Conservation (phyloP, 2,329 filamentous ascomycete genomes). For the Xylaria polymorpha region DNA sequence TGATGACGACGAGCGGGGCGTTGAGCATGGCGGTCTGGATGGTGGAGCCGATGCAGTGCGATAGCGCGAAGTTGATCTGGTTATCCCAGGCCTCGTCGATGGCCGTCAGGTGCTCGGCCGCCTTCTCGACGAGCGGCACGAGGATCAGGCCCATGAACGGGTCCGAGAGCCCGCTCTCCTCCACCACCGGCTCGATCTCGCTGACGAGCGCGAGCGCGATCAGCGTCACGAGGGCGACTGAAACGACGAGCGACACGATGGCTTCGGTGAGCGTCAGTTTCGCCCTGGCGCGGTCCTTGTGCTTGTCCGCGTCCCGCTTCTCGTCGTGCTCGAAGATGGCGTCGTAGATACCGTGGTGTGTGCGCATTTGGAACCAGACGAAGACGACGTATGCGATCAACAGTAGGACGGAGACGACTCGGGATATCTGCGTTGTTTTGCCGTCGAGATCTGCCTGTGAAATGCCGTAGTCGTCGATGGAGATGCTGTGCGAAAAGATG, state of each 20-base stretch:
- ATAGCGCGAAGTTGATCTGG: slow-evolving; percentile 85
- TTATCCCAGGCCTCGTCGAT: slow-evolving; percentile 87
- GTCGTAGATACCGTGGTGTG: slow-evolving; percentile 81
- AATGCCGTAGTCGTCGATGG: slow-evolving; percentile 44
- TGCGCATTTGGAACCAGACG: slow-evolving; percentile 78
- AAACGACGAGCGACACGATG: slow-evolving; percentile 70
- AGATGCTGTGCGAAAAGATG: slow-evolving; percentile 65
- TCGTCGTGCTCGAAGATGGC: slow-evolving; percentile 79
- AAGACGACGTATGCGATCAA: slow-evolving; percentile 75
- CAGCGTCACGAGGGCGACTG: slow-evolving; percentile 76
- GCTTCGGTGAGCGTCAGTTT: slow-evolving; percentile 83
- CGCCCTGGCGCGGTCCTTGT: slow-evolving; percentile 68
- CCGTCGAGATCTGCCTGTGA: slow-evolving; percentile 56
- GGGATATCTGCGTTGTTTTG: slow-evolving; percentile 73
- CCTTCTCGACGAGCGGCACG: slow-evolving; percentile 85
- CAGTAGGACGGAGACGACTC: slow-evolving; percentile 76
- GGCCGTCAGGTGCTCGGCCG: slow-evolving; percentile 85
- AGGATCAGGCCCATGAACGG: slow-evolving; percentile 77
- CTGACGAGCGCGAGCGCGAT: slow-evolving; percentile 79
- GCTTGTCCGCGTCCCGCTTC: slow-evolving; percentile 70
- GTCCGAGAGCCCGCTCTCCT: slow-evolving; percentile 59
- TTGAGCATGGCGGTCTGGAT: slow-evolving; percentile 93
- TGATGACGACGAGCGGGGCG: slow-evolving; percentile 82
- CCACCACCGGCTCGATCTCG: slow-evolving; percentile 72
- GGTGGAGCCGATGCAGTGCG: slow-evolving; percentile 86